Conservation (phyloP, 108 stramenopile genomes). For the Fistulifera pelliculosa region DNA sequence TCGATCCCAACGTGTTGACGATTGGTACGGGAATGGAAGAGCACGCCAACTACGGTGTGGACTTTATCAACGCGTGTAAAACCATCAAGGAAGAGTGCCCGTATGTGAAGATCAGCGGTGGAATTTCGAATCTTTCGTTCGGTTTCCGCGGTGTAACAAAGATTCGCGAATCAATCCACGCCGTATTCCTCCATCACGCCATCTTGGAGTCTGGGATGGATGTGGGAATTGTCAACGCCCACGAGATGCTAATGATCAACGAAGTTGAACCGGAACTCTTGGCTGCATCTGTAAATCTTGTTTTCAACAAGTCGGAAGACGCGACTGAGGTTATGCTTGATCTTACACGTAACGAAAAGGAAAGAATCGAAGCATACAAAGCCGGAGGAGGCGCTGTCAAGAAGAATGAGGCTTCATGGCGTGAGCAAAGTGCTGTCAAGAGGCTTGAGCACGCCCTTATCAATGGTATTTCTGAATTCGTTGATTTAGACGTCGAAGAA, state of each 20-base stretch:
- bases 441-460: conserved; percentile 94
- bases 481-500: conserved; percentile 87
- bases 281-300: conserved; percentile 72
- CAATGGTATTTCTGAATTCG: conserved; percentile 95
- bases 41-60: conserved; percentile 90
- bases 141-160: conserved; percentile 89
- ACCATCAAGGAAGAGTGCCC: conserved; percentile 91
- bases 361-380: conserved; percentile 63
- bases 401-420: conserved; percentile 55
- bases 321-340: conserved; percentile 91
- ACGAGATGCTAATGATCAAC: conserved; percentile 71
- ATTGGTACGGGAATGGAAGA: conserved; percentile 96
- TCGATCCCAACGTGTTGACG: conserved; percentile 96
- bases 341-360: conserved; percentile 69
- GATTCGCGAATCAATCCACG: conserved; percentile 95
- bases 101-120: conserved; percentile 90
- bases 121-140: conserved; percentile 93
- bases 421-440: conserved; percentile 75
- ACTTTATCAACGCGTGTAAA: conserved; percentile 90
- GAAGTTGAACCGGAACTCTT: conserved; percentile 78
- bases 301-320: conserved; percentile 68
- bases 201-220: conserved; percentile 92
- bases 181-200: conserved; percentile 89
- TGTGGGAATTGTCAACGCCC: conserved; percentile 95
- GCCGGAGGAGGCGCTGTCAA: conserved; percentile 41